A percentile compares a stretch with the other conserved stretches of the same genome.
These are phyloP conservation scores for Trichoderma aggressivum DNA, from an alignment of 2,329 filamentous ascomycete species.

Conservation along the genomic window DNA sequence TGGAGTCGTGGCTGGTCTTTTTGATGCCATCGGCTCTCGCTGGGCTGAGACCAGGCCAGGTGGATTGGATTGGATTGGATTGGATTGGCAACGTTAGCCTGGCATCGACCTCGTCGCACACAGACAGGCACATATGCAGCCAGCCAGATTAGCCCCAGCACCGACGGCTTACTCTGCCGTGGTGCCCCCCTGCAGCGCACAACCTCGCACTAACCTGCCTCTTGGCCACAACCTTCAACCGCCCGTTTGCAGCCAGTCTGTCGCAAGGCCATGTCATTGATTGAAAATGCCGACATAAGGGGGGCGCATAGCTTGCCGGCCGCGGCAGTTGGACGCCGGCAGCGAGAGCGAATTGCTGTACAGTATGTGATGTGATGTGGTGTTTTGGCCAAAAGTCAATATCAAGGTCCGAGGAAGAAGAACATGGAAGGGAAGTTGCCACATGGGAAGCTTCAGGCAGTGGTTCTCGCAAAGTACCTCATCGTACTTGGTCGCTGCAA, in stretches of 20 bases:
- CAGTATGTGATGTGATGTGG: background rate
- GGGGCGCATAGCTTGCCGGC: background rate
- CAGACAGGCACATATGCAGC: background rate
- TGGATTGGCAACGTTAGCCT: background rate
- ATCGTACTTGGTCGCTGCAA: background rate
- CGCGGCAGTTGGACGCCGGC: background rate
- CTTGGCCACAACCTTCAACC: background rate
- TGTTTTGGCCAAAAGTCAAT: background rate
- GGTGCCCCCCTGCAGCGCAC: background rate
- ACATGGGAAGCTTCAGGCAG: background rate
- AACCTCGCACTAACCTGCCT: background rate
- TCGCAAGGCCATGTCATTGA: background rate
- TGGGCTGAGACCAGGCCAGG: background rate
- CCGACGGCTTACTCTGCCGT: conserved; percentile 1
- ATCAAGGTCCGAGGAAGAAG: background rate
- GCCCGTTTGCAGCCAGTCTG: background rate
- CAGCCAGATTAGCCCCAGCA: background rate
- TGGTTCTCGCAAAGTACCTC: background rate
- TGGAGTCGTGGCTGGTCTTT: background rate
- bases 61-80: too few species aligned
- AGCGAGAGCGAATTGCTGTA: background rate
- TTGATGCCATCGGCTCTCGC: conserved; percentile 11
- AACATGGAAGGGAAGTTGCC: background rate
- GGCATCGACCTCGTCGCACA: background rate
- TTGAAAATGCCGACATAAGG: background rate